Percentiles rank a stretch among this genome's conserved stretches.
These are phyloP conservation scores for Globisporangium megalacanthum DNA, from an alignment of 352 stramenopile genomes.

Conservation along the genomic window DNA sequence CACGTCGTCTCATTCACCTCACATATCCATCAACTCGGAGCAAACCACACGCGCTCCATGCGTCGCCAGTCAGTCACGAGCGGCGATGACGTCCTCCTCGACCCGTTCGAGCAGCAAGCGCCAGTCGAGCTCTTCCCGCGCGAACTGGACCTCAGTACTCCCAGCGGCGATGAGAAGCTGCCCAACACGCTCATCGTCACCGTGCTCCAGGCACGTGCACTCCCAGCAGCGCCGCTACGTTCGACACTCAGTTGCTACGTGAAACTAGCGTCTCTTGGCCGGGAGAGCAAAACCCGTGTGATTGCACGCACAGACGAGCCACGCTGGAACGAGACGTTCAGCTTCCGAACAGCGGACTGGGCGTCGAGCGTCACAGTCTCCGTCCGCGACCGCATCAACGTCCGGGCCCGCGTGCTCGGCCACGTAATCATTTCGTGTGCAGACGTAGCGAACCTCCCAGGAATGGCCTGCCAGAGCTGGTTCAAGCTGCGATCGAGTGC, in stretches of 20 bases:
- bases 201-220: conserved; percentile 52
- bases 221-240: conserved; percentile 43
- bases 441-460: conserved; percentile 44
- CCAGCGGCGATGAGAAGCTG: conserved; percentile 48
- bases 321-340: conserved; percentile 74
- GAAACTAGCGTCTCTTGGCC: conserved; percentile 56
- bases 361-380: conserved; percentile 56
- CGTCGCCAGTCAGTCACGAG: not conserved
- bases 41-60: not conserved
- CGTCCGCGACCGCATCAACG: conserved; percentile 60
- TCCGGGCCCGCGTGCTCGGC: conserved; percentile 69
- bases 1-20: no score
- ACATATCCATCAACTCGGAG: no score
- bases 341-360: conserved; percentile 65
- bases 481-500: conserved; percentile 44
- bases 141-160: conserved; percentile 39
- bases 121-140: conserved; percentile 57
- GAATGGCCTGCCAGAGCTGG: conserved; percentile 58
- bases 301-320: conserved; percentile 57
- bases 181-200: conserved; percentile 73
- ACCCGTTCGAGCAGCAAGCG: conserved; percentile 17
- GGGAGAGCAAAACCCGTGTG: conserved; percentile 70
- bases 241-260: conserved; percentile 66
- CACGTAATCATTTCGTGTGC: conserved; percentile 52
- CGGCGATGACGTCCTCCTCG: not conserved